Base-by-base conservation (phyloP, 2,329 filamentous ascomycete genomes). In the Arachnomyces sp. region DNA sequence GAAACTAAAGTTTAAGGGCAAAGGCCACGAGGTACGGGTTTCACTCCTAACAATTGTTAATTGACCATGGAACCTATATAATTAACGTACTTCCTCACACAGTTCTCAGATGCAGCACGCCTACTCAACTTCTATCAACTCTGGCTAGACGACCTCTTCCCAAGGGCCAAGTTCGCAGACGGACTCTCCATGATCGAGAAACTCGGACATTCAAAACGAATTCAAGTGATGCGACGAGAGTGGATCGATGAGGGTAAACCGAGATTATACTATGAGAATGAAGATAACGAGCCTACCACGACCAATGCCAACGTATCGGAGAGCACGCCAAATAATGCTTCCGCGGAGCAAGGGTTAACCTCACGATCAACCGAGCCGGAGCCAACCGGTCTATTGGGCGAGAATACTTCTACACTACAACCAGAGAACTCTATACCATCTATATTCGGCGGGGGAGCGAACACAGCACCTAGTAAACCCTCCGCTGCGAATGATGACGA, bases 141-240 rank as follows among this genome's bases (percentile, higher is more conserved):
- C 41, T 98, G 92, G 92, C 82, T 98, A 2, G 90, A 98, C 63
- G 88, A 95, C 56, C 72, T 98, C 9, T 98, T 89, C 56, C 92
- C 92, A 9, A 88, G 93, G 56, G 92, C 90, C 4, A 90, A 88
- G 55, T 98, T 98, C 55, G 76, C 85, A 35, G 92, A 98, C 55
- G 92, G 85, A 2, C 69, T 96, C 5, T 69, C 74, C 30, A 95
- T 96, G 70, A 86, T 96, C 2, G 92, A 98, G 61, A 95, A 94
- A 64, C 73, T 87, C 1, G 92, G 92, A 1, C 92, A 95, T 63
- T 86, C 83, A 52, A 89, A 85, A 57, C 72, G 74, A 11, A 74
- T 96, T 59, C 77, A 85, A 48, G 74, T 78, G 25, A 83, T 82
- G 65, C 75, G 90, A 44, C 78, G 77, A 58, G 80, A 84, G 47